A percentile compares a stretch with the other conserved stretches of the same genome.
These are phyloP conservation scores for Scheffersomyces quercinus DNA, from an alignment of 1,139 yeast species.

Conservation along the genomic window DNA sequence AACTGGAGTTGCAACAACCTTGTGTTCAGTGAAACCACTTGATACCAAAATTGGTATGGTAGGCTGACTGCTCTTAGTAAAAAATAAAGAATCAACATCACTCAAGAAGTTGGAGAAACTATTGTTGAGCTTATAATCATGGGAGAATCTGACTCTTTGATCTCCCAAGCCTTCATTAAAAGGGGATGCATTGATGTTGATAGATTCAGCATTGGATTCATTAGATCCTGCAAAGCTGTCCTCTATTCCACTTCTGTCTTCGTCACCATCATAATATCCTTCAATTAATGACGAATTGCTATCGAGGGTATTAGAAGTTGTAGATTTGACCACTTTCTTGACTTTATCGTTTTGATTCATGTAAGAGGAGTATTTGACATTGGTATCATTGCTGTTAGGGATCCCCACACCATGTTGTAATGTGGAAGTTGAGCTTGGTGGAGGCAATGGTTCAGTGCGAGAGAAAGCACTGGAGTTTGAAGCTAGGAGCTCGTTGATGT, in stretches of 20 bases:
- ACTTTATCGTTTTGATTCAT: slow-evolving; percentile 8
- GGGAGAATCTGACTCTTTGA: no score
- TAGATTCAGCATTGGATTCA: slow-evolving; percentile 5
- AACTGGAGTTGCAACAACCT: slow-evolving; percentile 5
- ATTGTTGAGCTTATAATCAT: neutral
- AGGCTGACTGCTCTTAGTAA: neutral
- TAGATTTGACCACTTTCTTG: slow-evolving; percentile 9
- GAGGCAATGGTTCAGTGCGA: slow-evolving; percentile 34
- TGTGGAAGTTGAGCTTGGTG: slow-evolving; percentile 4
- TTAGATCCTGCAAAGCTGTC: neutral
- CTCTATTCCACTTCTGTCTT: slow-evolving; percentile 4
- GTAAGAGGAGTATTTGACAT: slow-evolving; percentile 14
- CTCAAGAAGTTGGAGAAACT: neutral
- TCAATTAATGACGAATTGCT: slow-evolving; percentile 17
- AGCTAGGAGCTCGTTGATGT: slow-evolving; percentile 16
- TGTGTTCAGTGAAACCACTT: neutral
- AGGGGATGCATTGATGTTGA: slow-evolving; percentile 8
- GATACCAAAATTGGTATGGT: neutral
- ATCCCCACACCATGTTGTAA: slow-evolving; percentile 1
- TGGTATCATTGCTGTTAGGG: slow-evolving; percentile 7
- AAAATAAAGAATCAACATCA: neutral
- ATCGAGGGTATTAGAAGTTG: slow-evolving; percentile 12
- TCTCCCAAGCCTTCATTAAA: neutral
- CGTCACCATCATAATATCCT: slow-evolving; percentile 16
- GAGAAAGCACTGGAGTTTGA: slow-evolving; percentile 18